These are phyloP conservation scores for Ophiostoma sp. DNA, from an alignment of 2,329 filamentous ascomycete species.

Conservation along the genomic window DNA sequence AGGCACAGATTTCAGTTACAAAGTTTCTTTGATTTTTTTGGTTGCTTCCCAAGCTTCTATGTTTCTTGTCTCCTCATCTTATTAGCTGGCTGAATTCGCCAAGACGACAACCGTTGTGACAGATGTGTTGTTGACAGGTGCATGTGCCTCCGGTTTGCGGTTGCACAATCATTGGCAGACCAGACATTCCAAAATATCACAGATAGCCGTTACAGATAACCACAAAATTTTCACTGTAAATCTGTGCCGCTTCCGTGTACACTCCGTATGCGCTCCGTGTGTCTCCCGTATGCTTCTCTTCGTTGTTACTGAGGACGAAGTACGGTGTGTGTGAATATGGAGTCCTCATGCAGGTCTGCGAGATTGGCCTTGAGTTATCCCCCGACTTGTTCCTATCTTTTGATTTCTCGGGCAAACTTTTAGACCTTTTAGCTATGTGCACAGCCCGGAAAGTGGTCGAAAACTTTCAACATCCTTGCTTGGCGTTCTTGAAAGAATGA, in stretches of 20 bases:
- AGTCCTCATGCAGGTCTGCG: background rate
- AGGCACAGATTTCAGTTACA: background rate
- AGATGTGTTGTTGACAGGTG: background rate
- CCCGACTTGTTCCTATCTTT: constrained; percentile 29
- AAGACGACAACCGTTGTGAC: constrained; percentile 11
- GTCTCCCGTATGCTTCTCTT: background rate
- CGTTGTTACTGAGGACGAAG: background rate
- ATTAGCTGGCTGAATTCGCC: background rate
- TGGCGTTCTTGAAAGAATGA: background rate
- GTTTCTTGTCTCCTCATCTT: background rate
- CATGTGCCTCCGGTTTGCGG: background rate
- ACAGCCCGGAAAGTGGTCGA: background rate
- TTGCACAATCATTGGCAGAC: background rate
- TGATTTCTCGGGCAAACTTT: background rate
- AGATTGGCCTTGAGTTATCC: background rate
- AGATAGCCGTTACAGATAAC: background rate
- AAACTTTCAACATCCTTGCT: background rate
- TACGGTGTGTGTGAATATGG: background rate
- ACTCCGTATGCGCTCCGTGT: background rate
- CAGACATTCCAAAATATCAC: background rate
- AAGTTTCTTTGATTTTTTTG: too few species aligned
- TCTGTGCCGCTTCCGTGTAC: background rate
- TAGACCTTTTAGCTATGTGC: background rate
- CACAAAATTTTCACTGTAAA: too few species aligned
- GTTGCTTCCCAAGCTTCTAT: too few species aligned